Evolutionary conservation across 202 grass and related monocot species (phyloP).

Genomic region (Schoenoplectus tabernaemontani): DNA sequence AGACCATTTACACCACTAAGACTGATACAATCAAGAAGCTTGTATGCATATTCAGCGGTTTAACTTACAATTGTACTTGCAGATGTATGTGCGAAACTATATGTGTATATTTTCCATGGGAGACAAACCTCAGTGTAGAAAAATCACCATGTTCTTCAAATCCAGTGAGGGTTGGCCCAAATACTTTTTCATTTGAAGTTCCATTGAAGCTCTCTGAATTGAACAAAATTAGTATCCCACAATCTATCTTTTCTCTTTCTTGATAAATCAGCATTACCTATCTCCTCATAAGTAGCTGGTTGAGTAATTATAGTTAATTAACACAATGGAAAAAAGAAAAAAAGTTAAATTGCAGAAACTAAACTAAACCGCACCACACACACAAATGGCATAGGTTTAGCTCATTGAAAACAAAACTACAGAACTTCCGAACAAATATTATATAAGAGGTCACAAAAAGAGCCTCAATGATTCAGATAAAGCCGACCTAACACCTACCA

Average conservation of each 20-base stretch:
- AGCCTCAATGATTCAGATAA: not conserved
- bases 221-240: constrained; percentile 21
- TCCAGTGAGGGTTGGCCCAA: constrained; percentile 1
- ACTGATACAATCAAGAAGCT: not conserved
- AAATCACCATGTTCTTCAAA: constrained; percentile 8
- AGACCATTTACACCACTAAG: not conserved
- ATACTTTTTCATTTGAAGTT: constrained; percentile 9
- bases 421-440: not conserved
- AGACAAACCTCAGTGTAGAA: constrained; percentile 18
- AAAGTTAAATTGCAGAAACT: not conserved
- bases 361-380: not conserved
- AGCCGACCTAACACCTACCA: not conserved
- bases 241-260: constrained; percentile 1
- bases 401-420: constrained; percentile 5
- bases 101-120: constrained; percentile 5
- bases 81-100: not conserved
- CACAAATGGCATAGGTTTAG: not conserved
- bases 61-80: not conserved
- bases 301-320: not conserved
- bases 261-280: not conserved
- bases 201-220: not conserved
- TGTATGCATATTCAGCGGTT: not conserved
- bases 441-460: not conserved
- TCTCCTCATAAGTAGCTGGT: not conserved
- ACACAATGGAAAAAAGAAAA: not conserved